A percentile compares a stretch with the other conserved stretches of the same genome.
phyloP scores from a whole-genome alignment of 1,284 basidiomycete genomes.

The Apiotrichum sp. region DNA sequence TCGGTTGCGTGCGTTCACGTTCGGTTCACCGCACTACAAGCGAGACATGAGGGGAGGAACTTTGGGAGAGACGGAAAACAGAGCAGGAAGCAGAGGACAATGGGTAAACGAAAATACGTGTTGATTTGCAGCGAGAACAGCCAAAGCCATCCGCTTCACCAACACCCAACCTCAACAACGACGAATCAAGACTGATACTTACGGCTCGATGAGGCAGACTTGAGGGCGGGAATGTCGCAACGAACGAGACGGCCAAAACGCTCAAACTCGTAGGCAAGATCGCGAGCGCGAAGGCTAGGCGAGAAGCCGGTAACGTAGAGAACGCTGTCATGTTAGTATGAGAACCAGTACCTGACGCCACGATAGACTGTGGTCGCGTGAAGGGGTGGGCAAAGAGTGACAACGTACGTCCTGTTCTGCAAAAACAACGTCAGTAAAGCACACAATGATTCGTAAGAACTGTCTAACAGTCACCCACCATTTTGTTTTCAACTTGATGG shows the following conservation, averaged over 20 bases:
- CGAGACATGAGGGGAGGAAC: conserved; percentile 12
- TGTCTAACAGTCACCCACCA: neutral
- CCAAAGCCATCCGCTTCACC: too few relatives aligned
- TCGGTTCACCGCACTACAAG: conserved; percentile 3
- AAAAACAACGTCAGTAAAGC: too few relatives aligned
- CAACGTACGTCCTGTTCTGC: conserved; percentile 13
- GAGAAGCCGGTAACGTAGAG: conserved; percentile 82
- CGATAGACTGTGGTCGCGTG: too few relatives aligned
- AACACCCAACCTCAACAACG: neutral
- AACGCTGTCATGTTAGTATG: conserved; percentile 50
- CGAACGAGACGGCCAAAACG: conserved; percentile 57
- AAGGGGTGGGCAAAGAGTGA: too few relatives aligned
- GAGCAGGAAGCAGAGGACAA: neutral
- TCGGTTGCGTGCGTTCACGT: neutral
- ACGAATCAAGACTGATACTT: conserved; percentile 20
- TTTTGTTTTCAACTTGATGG: neutral
- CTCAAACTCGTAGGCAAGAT: conserved; percentile 82
- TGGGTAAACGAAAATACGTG: too few relatives aligned
- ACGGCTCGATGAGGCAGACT: conserved; percentile 40
- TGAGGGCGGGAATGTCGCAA: conserved; percentile 77
- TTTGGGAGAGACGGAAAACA: neutral
- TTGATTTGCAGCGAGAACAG: too few relatives aligned
- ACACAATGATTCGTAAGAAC: too few relatives aligned
- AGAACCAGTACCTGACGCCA: too few relatives aligned
- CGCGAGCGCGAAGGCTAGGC: conserved; percentile 66